Conservation (phyloP, 2,329 filamentous ascomycete genomes). For the Rhinocladiella mackenziei region DNA sequence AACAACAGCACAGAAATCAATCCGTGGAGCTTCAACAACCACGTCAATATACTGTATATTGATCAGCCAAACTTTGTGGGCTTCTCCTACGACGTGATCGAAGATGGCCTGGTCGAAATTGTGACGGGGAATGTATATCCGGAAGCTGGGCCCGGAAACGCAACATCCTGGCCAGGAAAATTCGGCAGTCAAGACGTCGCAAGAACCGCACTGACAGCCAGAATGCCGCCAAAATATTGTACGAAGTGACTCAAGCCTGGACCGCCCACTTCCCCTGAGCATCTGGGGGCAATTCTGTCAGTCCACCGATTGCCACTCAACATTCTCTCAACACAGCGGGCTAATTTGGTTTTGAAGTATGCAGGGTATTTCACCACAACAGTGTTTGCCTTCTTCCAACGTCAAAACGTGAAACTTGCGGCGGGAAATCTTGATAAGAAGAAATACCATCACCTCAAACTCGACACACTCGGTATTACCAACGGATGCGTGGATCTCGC, state of each 20-base stretch:
- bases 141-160: constrained; percentile 40
- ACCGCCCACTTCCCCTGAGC: constrained; percentile 29
- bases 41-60: constrained; percentile 65
- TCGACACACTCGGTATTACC: constrained; percentile 48
- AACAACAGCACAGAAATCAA: constrained; percentile 52
- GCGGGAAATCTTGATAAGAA: constrained; percentile 31
- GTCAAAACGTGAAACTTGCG: no score
- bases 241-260: constrained; percentile 55
- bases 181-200: constrained; percentile 44
- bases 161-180: constrained; percentile 52
- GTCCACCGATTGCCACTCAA: no score
- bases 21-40: constrained; percentile 60
- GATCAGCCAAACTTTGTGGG: constrained; percentile 61
- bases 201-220: constrained; percentile 38
- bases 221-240: constrained; percentile 48
- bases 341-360: no score
- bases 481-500: constrained; percentile 48
- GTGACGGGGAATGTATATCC: constrained; percentile 25
- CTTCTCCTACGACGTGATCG: constrained; percentile 50
- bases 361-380: no score
- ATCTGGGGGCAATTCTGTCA: no score
- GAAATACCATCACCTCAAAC: constrained; percentile 25
- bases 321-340: no score
- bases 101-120: constrained; percentile 40
- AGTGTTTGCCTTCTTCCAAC: no score